Conservation (phyloP, 805 yeast species). For the Citeromyces matritensis region DNA sequence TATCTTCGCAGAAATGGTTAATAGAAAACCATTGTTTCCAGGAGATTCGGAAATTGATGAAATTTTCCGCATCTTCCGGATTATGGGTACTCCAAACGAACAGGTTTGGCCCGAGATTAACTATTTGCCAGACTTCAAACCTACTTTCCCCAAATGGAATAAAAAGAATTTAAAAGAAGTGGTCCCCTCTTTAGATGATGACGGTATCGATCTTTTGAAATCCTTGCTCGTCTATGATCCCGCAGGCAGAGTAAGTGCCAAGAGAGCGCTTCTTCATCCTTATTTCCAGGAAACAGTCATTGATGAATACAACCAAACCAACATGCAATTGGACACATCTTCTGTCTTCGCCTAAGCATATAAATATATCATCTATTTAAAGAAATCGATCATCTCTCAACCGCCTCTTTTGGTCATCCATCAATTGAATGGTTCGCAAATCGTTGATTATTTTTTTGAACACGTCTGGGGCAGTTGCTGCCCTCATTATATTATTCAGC, state of each 20-base stretch:
- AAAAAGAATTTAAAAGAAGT: constrained; percentile 54
- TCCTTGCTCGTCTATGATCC: constrained; percentile 84
- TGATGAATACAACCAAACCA: constrained; percentile 15
- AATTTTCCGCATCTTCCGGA: constrained; percentile 81
- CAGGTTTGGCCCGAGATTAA: constrained; percentile 91
- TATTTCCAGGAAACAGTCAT: constrained; percentile 49
- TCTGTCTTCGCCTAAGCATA: constrained; percentile 12
- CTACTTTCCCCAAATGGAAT: constrained; percentile 85
- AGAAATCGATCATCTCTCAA: too few species aligned
- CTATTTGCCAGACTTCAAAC: constrained; percentile 82
- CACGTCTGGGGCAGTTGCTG: too few species aligned
- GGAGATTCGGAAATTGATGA: constrained; percentile 98
- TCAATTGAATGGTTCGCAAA: too few species aligned
- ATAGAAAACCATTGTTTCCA: constrained; percentile 88
- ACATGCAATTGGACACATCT: constrained; percentile 19
- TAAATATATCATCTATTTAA: background rate
- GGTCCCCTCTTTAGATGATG: constrained; percentile 61
- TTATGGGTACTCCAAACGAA: constrained; percentile 90
- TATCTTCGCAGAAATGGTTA: constrained; percentile 95
- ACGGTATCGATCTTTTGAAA: constrained; percentile 74
- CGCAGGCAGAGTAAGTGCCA: constrained; percentile 84
- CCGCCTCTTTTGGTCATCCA: too few species aligned
- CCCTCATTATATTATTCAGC: too few species aligned
- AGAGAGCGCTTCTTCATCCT: constrained; percentile 81
- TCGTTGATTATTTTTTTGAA: too few species aligned